phyloP scores from a whole-genome alignment of 108 stramenopile genomes.

The Cylindrotheca closterium region DNA sequence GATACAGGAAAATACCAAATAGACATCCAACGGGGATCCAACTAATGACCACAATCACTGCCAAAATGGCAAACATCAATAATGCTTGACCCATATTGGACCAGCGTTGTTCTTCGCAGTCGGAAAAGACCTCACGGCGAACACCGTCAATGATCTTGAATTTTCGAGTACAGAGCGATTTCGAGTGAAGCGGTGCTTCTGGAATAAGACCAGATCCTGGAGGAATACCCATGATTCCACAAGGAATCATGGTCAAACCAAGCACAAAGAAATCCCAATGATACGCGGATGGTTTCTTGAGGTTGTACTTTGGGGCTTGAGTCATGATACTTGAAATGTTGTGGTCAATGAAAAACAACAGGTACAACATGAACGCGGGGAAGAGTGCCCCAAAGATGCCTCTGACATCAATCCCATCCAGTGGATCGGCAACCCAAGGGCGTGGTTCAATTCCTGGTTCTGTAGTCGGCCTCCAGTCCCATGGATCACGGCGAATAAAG shows the following conservation, averaged over 20 bases:
- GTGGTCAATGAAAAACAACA: constrained; percentile 67
- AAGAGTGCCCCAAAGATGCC: constrained; percentile 54
- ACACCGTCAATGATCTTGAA: constrained; percentile 36
- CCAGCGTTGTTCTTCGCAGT: constrained; percentile 51
- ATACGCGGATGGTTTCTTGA: constrained; percentile 54
- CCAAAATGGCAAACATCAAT: constrained; percentile 49
- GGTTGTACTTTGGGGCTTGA: constrained; percentile 47
- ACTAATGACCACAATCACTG: constrained; percentile 25
- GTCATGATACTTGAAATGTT: constrained; percentile 52
- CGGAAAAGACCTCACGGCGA: constrained; percentile 36
- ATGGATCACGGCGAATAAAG: constrained; percentile 25
- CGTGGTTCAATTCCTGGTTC: constrained; percentile 10
- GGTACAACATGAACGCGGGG: constrained; percentile 56
- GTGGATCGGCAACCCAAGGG: constrained; percentile 37
- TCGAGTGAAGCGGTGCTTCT: constrained; percentile 57
- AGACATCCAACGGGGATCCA: constrained; percentile 53
- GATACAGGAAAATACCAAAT: constrained; percentile 85
- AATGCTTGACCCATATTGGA: constrained; percentile 33
- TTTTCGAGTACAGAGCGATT: constrained; percentile 39
- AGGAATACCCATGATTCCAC: constrained; percentile 53
- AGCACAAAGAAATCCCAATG: constrained; percentile 67
- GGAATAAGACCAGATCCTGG: constrained; percentile 58
- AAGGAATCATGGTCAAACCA: constrained; percentile 56
- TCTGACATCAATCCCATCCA: constrained; percentile 28
- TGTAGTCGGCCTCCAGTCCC: constrained; percentile 62